Evolutionary conservation across 345 rosid genomes (phyloP), one percentile per base, ranked within the genome.

Genomic region (Stellera chamaejasme): DNA sequence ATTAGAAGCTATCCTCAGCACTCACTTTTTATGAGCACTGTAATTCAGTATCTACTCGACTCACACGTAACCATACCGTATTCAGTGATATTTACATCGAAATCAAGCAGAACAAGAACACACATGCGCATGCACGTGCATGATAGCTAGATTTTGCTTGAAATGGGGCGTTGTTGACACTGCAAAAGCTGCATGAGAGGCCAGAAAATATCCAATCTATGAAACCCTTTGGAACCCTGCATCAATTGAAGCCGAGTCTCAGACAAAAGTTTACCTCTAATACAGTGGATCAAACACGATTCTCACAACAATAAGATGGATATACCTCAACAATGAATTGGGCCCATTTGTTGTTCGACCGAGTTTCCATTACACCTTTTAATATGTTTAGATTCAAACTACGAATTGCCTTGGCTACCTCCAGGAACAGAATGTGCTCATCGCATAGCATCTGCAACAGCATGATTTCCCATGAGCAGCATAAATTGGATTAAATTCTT

Each of bases 201-300:
- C 92, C 92, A 82, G 69, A 85, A 85, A 16, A 85, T 85, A 54
- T 82, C 84, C 27, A 68, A 66, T 47, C 85, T 72, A 44, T 82
- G 92, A 60, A 82, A 85, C 7, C 77, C 85, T 53, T 65, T 66
- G 6, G 80, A 73, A 14, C 72, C 77, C 87, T 84, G 85, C 57
- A 19, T 8, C 13, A 5, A 56, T 12, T 41, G 27, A 26, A 50
- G 45, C 14, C 1, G 44, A 45, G 15, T 53, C 36, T 69, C 53
- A 62, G 12, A 1, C 23, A 48, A 41, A 11, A 4, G 13, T 16
- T 12, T 13, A 11, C 10, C 2, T 11, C 28, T 12, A 6, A 14
- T 1, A 16, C 41, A 10, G 13, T 19, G 13, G 46, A 32, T 0
- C 12, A 1, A 5, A 7, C 44, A 42, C 11, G 13, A 43, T 32